Conservation (phyloP, 805 yeast species). For the Tetrapisispora fleetii region DNA sequence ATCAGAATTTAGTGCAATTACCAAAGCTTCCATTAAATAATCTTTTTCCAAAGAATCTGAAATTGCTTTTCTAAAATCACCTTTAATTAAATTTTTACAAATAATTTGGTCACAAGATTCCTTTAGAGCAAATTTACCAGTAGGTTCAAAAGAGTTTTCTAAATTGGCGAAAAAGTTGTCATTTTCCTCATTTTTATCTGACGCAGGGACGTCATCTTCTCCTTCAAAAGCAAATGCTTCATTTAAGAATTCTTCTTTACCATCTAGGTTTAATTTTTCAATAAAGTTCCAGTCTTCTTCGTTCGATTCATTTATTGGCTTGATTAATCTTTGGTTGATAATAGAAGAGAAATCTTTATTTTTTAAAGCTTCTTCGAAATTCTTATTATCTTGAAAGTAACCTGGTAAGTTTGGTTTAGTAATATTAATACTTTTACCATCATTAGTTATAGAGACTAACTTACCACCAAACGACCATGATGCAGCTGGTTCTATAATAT, state of each 20-base stretch:
- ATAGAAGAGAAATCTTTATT: constrained; percentile 43
- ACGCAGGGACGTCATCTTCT: constrained; percentile 13
- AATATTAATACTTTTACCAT: constrained; percentile 32
- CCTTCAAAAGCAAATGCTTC: constrained; percentile 33
- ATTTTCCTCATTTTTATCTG: constrained; percentile 10
- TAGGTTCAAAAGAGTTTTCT: constrained; percentile 35
- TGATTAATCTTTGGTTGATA: constrained; percentile 43
- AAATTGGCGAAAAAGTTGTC: constrained; percentile 32
- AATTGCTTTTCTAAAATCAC: constrained; percentile 59
- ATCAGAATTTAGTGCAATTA: constrained; percentile 63
- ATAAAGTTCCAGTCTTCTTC: constrained; percentile 60
- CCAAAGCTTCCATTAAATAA: constrained; percentile 66
- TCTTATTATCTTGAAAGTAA: constrained; percentile 26
- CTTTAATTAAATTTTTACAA: constrained; percentile 44
- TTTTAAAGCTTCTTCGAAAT: constrained; percentile 48
- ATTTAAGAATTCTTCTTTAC: constrained; percentile 41
- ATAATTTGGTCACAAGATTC: constrained; percentile 38
- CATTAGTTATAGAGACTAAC: constrained; percentile 46
- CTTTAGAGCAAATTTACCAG: constrained; percentile 42
- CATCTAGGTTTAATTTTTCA: constrained; percentile 40
- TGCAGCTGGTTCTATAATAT: constrained; percentile 53
- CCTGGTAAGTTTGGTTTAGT: constrained; percentile 33
- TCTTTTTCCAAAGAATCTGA: constrained; percentile 53
- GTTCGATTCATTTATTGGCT: constrained; percentile 32
- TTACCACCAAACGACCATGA: constrained; percentile 91